A percentile compares a stretch with the other conserved stretches of the same genome.
phyloP scores from a whole-genome alignment of 257 asterid species.

The Jacaranda copaia region DNA sequence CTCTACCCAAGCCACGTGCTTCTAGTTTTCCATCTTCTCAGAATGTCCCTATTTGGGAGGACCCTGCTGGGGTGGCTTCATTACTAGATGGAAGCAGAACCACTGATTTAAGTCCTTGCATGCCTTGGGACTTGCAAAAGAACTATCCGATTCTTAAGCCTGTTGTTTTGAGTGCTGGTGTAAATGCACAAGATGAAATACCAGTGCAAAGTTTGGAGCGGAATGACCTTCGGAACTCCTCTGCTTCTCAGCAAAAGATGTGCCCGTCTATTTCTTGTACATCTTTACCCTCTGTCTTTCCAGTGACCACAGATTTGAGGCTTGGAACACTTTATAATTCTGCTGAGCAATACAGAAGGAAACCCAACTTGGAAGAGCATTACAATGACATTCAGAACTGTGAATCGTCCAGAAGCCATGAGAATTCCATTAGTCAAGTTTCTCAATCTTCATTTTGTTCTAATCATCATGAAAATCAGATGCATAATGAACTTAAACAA shows the following conservation, averaged over 20 bases:
- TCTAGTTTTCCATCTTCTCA: constrained; percentile 38
- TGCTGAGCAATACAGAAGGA: constrained; percentile 40
- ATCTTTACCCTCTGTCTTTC: constrained; percentile 41
- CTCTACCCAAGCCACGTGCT: constrained; percentile 45
- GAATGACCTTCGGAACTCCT: constrained; percentile 38
- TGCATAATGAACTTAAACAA: constrained; percentile 56
- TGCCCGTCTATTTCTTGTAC: constrained; percentile 39
- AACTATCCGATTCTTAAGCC: constrained; percentile 41
- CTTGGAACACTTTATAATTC: constrained; percentile 69
- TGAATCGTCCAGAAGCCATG: constrained; percentile 52
- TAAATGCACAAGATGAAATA: constrained; percentile 44
- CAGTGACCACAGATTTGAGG: constrained; percentile 81
- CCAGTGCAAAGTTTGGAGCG: constrained; percentile 40
- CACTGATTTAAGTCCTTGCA: constrained; percentile 39
- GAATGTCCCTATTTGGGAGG: constrained; percentile 39
- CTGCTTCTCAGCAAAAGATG: constrained; percentile 33
- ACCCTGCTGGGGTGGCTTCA: constrained; percentile 40
- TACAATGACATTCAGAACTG: constrained; percentile 37
- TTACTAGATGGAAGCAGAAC: constrained; percentile 41
- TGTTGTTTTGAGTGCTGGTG: constrained; percentile 32
- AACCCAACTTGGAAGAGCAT: constrained; percentile 43
- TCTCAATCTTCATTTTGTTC: constrained; percentile 50
- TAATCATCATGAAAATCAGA: constrained; percentile 46
- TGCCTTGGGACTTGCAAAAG: constrained; percentile 44
- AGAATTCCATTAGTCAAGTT: constrained; percentile 45